A percentile compares a stretch with the other conserved stretches of the same genome.
Conservation (phyloP, 208 protist species). For the Trypanosoma mega region DNA sequence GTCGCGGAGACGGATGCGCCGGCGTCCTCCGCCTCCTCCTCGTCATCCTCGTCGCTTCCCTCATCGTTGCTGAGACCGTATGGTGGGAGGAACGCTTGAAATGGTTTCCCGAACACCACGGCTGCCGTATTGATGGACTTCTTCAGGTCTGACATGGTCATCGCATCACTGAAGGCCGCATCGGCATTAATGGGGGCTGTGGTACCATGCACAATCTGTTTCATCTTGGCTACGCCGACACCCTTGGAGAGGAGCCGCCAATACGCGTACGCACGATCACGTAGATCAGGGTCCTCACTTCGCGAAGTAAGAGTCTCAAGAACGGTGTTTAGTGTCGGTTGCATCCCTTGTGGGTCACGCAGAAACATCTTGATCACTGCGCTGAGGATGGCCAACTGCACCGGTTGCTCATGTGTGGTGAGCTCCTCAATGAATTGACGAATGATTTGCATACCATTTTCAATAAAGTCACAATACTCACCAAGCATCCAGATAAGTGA, state of each 20-base stretch:
- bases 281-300: slow-evolving; percentile 96
- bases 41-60: slow-evolving; percentile 59
- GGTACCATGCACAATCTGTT: slow-evolving; percentile 85
- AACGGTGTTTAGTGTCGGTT: slow-evolving; percentile 61
- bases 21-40: slow-evolving; percentile 47
- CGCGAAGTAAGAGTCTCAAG: slow-evolving; percentile 75
- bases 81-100: slow-evolving; percentile 91
- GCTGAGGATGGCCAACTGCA: slow-evolving; percentile 93
- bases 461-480: slow-evolving; percentile 97
- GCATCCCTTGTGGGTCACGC: slow-evolving; percentile 74
- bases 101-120: slow-evolving; percentile 96
- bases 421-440: slow-evolving; percentile 96
- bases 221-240: slow-evolving; percentile 94
- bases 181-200: slow-evolving; percentile 93
- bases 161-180: slow-evolving; percentile 89
- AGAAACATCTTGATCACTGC: slow-evolving; percentile 99
- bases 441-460: slow-evolving; percentile 95
- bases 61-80: slow-evolving; percentile 69
- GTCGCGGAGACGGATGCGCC: not conserved
- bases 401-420: slow-evolving; percentile 69
- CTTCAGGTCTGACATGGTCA: slow-evolving; percentile 89
- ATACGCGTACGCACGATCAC: slow-evolving; percentile 99
- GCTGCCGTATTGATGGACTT: slow-evolving; percentile 92
- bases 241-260: slow-evolving; percentile 98
- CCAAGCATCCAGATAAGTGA: slow-evolving; percentile 99